Percentiles rank a stretch among this genome's conserved stretches.
Evolutionary conservation across 495 filamentous ascomycete genomes (phyloP).

Genomic region (Pyronema omphalodes): DNA sequence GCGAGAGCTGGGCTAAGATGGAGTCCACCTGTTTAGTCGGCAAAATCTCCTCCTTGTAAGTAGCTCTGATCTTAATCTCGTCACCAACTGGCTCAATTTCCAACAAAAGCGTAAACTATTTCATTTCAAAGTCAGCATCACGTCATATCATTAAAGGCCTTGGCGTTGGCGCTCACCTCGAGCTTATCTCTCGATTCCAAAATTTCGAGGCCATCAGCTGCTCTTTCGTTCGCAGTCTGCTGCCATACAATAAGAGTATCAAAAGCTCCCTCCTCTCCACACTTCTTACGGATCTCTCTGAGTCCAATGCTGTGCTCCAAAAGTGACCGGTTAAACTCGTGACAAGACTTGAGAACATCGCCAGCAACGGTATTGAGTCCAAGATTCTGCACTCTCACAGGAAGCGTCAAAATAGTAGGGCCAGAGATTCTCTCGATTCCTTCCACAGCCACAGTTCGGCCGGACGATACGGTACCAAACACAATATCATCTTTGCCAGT

Average conservation of each 20-base stretch:
- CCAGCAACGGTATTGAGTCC: constrained; percentile 29
- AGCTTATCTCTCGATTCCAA: constrained; percentile 43
- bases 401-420: constrained; percentile 51
- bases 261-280: constrained; percentile 39
- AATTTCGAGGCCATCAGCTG: constrained; percentile 27
- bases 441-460: constrained; percentile 44
- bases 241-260: constrained; percentile 65
- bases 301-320: constrained; percentile 44
- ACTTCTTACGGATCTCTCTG: constrained; percentile 43
- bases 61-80: constrained; percentile 30
- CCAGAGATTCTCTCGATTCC: constrained; percentile 54
- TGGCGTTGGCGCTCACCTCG: constrained; percentile 22
- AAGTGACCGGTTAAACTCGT: constrained; percentile 39
- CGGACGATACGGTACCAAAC: constrained; percentile 60
- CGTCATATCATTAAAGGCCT: not conserved
- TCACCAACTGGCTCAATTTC: constrained; percentile 43
- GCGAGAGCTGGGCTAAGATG: constrained; percentile 40
- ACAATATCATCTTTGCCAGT: constrained; percentile 46
- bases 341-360: constrained; percentile 42
- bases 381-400: constrained; percentile 35
- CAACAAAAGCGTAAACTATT: constrained; percentile 46
- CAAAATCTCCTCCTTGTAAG: constrained; percentile 34
- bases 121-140: constrained; percentile 7
- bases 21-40: constrained; percentile 32
- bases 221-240: constrained; percentile 35